Conservation (phyloP, 768 basidiomycete genomes). For the Tephrocybe sp. region DNA sequence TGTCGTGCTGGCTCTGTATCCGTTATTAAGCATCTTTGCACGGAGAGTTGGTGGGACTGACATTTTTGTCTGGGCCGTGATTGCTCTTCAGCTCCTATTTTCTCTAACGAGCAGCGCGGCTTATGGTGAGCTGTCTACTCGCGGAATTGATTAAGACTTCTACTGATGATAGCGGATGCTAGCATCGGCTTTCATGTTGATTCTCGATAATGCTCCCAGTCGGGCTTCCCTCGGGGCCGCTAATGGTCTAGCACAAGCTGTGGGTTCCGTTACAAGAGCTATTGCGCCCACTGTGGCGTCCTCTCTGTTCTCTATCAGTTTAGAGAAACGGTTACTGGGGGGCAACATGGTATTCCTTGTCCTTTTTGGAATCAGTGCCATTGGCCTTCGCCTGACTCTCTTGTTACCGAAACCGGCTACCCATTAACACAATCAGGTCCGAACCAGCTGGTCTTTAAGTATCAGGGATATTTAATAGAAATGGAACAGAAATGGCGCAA, state of each 20-base stretch:
- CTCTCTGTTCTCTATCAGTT: conserved; percentile 56
- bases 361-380: conserved; percentile 24
- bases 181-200: conserved; percentile 50
- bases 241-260: conserved; percentile 58
- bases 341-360: conserved; percentile 45
- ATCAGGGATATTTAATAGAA: no score
- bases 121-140: conserved; percentile 31
- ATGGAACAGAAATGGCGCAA: no score
- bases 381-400: conserved; percentile 28
- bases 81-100: conserved; percentile 32
- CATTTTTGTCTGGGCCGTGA: conserved; percentile 26
- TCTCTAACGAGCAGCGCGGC: conserved; percentile 28
- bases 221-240: conserved; percentile 46
- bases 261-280: conserved; percentile 46
- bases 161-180: conserved; percentile 16
- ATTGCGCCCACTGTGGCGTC: conserved; percentile 55
- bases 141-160: background rate
- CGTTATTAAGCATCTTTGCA: conserved; percentile 34
- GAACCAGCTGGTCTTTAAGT: no score
- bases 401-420: conserved; percentile 22
- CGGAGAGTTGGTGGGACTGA: conserved; percentile 33
- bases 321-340: conserved; percentile 42
- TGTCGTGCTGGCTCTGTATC: conserved; percentile 30
- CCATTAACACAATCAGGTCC: no score
- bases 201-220: conserved; percentile 41